phyloP scores from a whole-genome alignment of 768 basidiomycete genomes.

The Tricholoma bakamatsutake region DNA sequence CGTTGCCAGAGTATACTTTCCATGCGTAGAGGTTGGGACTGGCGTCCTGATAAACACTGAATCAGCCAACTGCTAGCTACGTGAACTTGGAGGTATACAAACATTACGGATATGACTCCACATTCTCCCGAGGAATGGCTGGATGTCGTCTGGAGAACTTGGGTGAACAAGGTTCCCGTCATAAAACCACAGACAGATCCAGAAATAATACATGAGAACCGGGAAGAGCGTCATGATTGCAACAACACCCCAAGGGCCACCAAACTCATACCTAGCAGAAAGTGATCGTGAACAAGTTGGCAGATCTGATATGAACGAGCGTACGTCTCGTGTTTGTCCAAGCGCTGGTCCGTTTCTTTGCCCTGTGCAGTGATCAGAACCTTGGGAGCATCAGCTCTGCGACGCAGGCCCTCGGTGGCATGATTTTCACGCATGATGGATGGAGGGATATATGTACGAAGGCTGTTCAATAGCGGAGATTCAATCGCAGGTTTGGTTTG shows the following conservation, averaged over 20 bases:
- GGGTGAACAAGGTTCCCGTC: slow-evolving; percentile 79
- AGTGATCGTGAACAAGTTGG: neutral
- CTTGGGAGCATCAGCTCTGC: slow-evolving; percentile 21
- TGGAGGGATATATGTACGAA: too few species aligned
- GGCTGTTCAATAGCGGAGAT: neutral
- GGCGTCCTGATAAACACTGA: slow-evolving; percentile 63
- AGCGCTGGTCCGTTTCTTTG: slow-evolving; percentile 61
- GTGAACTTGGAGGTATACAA: slow-evolving; percentile 4
- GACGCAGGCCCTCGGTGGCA: slow-evolving; percentile 15
- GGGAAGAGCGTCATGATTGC: slow-evolving; percentile 96
- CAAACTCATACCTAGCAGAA: slow-evolving; percentile 81
- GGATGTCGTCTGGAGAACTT: slow-evolving; percentile 57
- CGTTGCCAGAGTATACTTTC: slow-evolving; percentile 85
- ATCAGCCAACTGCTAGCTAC: neutral
- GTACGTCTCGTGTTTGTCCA: slow-evolving; percentile 66
- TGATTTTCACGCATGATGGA: slow-evolving; percentile 13
- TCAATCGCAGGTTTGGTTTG: neutral
- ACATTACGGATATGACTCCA: slow-evolving; percentile 82
- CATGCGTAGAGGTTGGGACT: slow-evolving; percentile 85
- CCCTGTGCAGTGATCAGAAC: slow-evolving; percentile 61
- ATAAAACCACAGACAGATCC: slow-evolving; percentile 96
- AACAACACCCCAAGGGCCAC: slow-evolving; percentile 85
- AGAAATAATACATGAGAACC: slow-evolving; percentile 95
- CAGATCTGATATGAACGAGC: slow-evolving; percentile 20
- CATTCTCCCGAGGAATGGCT: slow-evolving; percentile 77